Evolutionary conservation across 148 eudicot species (phyloP).

Genomic region (Talinum fruticosum): DNA sequence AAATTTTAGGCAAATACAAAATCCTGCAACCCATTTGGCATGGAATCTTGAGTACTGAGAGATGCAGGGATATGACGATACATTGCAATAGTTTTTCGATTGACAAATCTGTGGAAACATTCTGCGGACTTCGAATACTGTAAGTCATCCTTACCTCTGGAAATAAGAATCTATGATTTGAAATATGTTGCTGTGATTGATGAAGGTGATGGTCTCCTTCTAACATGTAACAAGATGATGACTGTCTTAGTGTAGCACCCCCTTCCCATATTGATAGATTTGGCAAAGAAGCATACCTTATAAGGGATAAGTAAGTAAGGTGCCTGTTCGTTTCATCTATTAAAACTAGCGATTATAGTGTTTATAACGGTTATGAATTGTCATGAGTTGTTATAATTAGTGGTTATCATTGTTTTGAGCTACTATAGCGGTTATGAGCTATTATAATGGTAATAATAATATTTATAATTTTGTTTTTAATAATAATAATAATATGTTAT

Average conservation of each 20-base stretch:
- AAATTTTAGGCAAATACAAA: not conserved
- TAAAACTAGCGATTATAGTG: no score
- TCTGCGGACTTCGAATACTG: not conserved
- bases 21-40: not conserved
- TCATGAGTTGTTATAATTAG: no score
- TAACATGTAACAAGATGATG: not conserved
- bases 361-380: no score
- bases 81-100: no score
- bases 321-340: no score
- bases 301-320: no score
- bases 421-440: no score
- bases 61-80: no score
- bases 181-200: not conserved
- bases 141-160: conserved; percentile 2
- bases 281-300: not conserved
- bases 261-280: not conserved
- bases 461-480: no score
- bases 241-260: not conserved
- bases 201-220: not conserved
- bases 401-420: no score
- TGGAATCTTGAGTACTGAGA: conserved; percentile 45
- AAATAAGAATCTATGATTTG: not conserved
- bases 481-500: no score
- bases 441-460: no score
- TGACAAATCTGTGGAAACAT: not conserved